A percentile compares a stretch with the other conserved stretches of the same genome.
These are phyloP conservation scores for Tuctoria greenei DNA, from an alignment of 176 grass and related monocot species.

Conservation along the genomic window DNA sequence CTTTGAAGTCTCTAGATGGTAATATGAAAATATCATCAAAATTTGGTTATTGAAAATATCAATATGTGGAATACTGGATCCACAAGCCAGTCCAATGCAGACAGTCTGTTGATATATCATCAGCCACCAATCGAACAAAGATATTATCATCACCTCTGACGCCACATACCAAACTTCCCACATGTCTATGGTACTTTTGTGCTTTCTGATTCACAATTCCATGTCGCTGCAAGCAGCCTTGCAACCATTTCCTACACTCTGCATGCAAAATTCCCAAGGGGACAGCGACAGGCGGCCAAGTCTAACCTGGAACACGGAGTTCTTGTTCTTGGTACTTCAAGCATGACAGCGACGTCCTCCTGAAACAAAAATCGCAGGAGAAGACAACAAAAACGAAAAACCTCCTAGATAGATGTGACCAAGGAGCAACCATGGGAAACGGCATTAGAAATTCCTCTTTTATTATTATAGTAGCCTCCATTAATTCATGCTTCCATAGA, in stretches of 20 bases:
- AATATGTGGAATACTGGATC: slow-evolving; percentile 1
- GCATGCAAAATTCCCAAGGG: background rate
- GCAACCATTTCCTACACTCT: background rate
- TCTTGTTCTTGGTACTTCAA: background rate
- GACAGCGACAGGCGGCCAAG: background rate
- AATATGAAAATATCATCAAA: background rate
- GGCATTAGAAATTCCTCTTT: background rate
- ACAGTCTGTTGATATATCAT: slow-evolving; percentile 1
- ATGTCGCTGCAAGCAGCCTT: slow-evolving; percentile 33
- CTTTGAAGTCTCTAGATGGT: background rate
- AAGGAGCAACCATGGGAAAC: slow-evolving; percentile 26
- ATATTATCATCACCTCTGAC: slow-evolving; percentile 5
- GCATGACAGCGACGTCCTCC: background rate
- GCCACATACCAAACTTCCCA: slow-evolving; percentile 12
- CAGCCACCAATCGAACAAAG: background rate
- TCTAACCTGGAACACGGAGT: slow-evolving; percentile 24
- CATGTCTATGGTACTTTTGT: background rate
- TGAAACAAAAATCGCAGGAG: background rate
- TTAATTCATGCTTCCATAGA: background rate
- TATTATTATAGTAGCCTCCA: slow-evolving; percentile 8
- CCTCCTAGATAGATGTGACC: background rate
- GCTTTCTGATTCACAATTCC: slow-evolving; percentile 36
- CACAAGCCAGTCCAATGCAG: background rate
- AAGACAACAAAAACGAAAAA: slow-evolving; percentile 2
- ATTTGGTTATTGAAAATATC: background rate